Base-by-base conservation (phyloP, 108 stramenopile species). In the Asterionellopsis glacialis region DNA sequence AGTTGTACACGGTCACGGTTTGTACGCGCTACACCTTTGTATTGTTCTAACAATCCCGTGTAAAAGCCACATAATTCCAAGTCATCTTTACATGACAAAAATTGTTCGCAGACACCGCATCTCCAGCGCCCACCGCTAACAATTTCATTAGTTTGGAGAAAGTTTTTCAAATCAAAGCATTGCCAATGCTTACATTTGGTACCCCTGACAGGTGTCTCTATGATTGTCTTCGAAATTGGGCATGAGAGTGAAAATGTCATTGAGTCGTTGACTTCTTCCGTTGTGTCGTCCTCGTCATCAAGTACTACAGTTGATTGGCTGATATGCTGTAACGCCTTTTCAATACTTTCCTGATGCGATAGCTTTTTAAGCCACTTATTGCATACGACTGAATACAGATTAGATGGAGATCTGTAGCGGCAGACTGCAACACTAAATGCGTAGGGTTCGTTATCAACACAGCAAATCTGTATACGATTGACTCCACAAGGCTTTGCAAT, bases 161-260 rank as follows among this genome's bases (percentile, higher is more conserved):
- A 93, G 41, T 71, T 77, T 23, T 55, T 41, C 25, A 90, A 63
- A 71, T 93, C 87, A 72, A 93, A 85, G 59, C 80, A 81, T 74
- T 80, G 75, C 43, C 51, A 70, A 41, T 85, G 84, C 11, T 53
- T 63, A 51, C 84, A 85, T 24, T 66, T 23, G 23, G 45, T 69
- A n/a, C 78, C 77, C 11, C 77, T 57, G 3, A 90, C 92, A 19
- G 92, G 92, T 33, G 69, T 78, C 26, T 69, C 60, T 67, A 88
- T 82, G n/a, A 58, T 48, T 24, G 61, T 54, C 60, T 74, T 85
- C 6, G 70, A 65, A 11, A 79, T 65, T n/a, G 82, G 75, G 65
- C 81, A 83, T 13, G 64, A 23, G 12, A 91, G 57, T 0, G 80
- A 80, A 51, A 86, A 85, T 9, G 68, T 65, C 12, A 87, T 57